Base-by-base conservation (phyloP, 2,329 filamentous ascomycete species). In the Bipolaris bicolor region DNA sequence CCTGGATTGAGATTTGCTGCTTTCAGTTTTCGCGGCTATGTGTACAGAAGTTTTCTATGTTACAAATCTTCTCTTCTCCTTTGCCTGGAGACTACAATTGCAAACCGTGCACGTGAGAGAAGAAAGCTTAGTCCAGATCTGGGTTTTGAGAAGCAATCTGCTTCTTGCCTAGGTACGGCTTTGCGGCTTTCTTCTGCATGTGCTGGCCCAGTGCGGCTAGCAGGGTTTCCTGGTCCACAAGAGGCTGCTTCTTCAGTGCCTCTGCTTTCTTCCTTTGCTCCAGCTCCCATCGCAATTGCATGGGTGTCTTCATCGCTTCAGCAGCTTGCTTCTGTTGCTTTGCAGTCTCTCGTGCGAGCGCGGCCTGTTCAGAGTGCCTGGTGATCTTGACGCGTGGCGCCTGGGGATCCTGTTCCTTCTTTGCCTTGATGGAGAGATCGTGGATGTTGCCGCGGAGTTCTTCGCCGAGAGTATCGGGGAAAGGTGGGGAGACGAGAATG, bases 381-480 rank as follows among this genome's bases (percentile, higher is more conserved):
- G 55, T 52, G 16, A 52, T 45, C 54, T 57, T 59, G 22, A 33
- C 59, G 43, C 48, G 60, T n/a, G 60, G 57, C 45, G 49, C 70
- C 56, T 77, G 70, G 48, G 69, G 69, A 52, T 74, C 75, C 58
- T 76, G 22, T 47, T 74, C 74, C 60, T 77, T 75, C 50, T 77
- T 74, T 54, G 75, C 73, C 52, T 92, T 90, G 79, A 96, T 91
- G 46, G 91, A 83, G 51, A 88, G 92, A 70, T 66, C 58, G 41
- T 58, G 56, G 31, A 68, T 62, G 86, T 93, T 95, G 69, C 84
- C 86, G 66, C 88, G 61, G 16, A 98, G 82, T 81, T 98, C 94
- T 75, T 97, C 88, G 64, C 96, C 84, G 36, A 97, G 84, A n/a
- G 78, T 79, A 29, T 82, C 78, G 5, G 94, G 92, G 84, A 97